Evolutionary conservation across 306 rosid genomes (phyloP).

Genomic region (Quercus berberidifolia): DNA sequence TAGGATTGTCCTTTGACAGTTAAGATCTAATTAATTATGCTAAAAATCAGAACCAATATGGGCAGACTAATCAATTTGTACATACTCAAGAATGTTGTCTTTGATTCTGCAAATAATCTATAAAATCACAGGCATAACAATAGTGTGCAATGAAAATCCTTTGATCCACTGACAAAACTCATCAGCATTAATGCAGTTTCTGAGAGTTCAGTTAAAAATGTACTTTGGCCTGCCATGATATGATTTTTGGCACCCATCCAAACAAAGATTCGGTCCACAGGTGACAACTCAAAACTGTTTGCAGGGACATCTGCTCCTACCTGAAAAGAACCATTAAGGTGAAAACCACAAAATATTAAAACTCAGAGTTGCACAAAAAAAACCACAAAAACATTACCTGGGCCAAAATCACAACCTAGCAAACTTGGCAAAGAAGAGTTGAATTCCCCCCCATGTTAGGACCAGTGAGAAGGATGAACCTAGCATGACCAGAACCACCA

Average conservation of each 20-base stretch:
- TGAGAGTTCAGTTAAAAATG: slow-evolving; percentile 87
- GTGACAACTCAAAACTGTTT: slow-evolving; percentile 74
- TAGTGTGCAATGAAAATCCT: neutral
- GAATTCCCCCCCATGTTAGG: slow-evolving; percentile 99
- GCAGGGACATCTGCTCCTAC: slow-evolving; percentile 97
- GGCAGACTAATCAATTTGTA: neutral
- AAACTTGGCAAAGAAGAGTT: slow-evolving; percentile 93
- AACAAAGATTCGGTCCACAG: slow-evolving; percentile 82
- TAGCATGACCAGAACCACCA: slow-evolving; percentile 72
- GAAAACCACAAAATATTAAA: slow-evolving; percentile 10
- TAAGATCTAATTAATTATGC: neutral
- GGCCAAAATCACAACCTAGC: slow-evolving; percentile 81
- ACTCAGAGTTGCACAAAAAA: neutral
- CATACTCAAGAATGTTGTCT: neutral
- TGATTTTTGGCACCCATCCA: slow-evolving; percentile 97
- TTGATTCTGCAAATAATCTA: neutral
- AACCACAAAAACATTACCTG: slow-evolving; percentile 54
- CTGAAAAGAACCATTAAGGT: slow-evolving; percentile 41
- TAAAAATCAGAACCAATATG: neutral
- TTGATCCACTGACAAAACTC: slow-evolving; percentile 24
- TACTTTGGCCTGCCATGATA: slow-evolving; percentile 97
- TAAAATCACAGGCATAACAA: neutral
- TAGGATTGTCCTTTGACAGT: neutral
- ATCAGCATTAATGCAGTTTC: slow-evolving; percentile 93
- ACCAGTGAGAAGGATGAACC: slow-evolving; percentile 82